Conservation (phyloP, 129 eudicot genomes). For the Arctium minus region DNA sequence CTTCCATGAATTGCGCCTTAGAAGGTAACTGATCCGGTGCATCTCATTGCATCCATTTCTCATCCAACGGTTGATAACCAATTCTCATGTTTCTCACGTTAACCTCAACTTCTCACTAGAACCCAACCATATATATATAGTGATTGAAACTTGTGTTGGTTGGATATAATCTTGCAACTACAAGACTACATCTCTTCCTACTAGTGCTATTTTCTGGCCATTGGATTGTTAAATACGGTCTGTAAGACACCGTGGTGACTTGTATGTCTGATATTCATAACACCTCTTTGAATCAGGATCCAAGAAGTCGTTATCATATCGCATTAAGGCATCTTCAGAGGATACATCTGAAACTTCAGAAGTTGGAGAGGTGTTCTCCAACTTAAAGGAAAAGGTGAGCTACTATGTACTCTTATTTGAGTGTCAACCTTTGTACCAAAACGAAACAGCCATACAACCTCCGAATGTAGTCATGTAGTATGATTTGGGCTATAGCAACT, state of each 20-base stretch:
- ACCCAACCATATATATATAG: background rate
- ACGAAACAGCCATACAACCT: background rate
- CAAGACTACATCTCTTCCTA: background rate
- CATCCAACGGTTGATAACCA: no score
- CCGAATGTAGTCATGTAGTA: background rate
- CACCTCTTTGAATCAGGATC: conserved; percentile 26
- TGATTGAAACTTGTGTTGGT: background rate
- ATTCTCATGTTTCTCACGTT: no score
- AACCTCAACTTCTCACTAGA: no score
- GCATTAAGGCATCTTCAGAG: conserved; percentile 36
- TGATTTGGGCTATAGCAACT: background rate
- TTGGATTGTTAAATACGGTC: background rate
- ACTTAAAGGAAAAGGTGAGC: conserved; percentile 34
- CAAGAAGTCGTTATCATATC: conserved; percentile 25
- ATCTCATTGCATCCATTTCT: no score
- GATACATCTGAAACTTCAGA: conserved; percentile 32
- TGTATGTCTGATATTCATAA: background rate
- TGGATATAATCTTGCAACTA: background rate
- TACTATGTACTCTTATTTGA: background rate
- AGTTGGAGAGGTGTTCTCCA: conserved; percentile 25
- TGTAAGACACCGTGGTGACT: background rate
- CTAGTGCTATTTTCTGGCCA: background rate
- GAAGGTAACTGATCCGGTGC: no score
- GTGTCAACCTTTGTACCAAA: background rate
- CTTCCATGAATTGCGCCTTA: no score